Base-by-base conservation (phyloP, 345 rosid genomes). In the Eucalyptus globulus region DNA sequence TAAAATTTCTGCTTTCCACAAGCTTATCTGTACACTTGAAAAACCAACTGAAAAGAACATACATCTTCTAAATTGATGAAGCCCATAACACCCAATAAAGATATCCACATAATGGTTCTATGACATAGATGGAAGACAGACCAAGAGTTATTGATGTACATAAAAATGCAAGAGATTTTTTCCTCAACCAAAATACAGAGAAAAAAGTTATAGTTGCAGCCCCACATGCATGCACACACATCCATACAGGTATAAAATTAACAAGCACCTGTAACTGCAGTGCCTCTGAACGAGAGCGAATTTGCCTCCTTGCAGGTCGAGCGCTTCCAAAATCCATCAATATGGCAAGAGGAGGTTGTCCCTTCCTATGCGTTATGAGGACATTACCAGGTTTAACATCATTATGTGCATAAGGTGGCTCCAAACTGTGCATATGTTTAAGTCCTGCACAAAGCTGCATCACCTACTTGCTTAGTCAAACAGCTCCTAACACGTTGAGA, bases 271-370 rank as follows among this genome's bases (percentile, higher is more conserved):
- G 99, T 90, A 98, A 91, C 91, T 95, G 97, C 53, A 97, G 94
- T 80, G 99, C 99, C 91, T 98, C 99, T 86, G 97, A 91, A 89
- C 99, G 97, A 90, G 99, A 96, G 87, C 92, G 95, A 91, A 98
- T 96, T 94, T 96, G 97, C 93, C 88, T 97, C 92, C 97, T 93
- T 80, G 98, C 96, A 87, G 97, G 99, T 87, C 97, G 94, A 88
- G 99, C 94, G 87, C 99, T 97, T 76, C 99, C 99, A 88, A 98
- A 98, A 92, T 97, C 99, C 99, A 98, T 98, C 96, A 98, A 91
- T 91, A 96, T 96, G 21, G 99, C 99, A 49, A 95, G 93, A 21
- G 98, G 99, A 22, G 97, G 91, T 88, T 93, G 95, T 86, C 99
- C 99, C 91, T 96, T 96, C 92, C 96, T 96, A 87, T 88, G 94